These are phyloP conservation scores for Lipomyces anomalus DNA, from an alignment of 805 yeast genomes.

Conservation along the genomic window DNA sequence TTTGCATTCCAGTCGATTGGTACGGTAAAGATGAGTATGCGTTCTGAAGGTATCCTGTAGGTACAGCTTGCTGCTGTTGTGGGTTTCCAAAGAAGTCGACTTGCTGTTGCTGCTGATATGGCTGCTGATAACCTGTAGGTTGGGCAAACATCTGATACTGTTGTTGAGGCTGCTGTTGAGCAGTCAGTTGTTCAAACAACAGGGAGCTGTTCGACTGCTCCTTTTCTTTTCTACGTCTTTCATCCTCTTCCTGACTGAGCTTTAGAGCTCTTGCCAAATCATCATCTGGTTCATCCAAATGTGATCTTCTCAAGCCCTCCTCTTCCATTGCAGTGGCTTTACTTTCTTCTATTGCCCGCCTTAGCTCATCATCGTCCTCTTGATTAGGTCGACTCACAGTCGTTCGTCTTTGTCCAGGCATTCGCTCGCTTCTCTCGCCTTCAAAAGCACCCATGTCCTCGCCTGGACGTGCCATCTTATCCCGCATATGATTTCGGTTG, in stretches of 20 bases:
- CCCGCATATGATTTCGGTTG: conserved; percentile 30
- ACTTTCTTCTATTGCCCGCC: conserved; percentile 74
- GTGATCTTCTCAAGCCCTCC: conserved; percentile 43
- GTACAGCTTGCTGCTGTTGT: conserved; percentile 13
- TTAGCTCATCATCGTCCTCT: conserved; percentile 64
- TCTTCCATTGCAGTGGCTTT: conserved; percentile 78
- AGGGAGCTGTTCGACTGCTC: conserved; percentile 6
- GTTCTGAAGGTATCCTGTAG: conserved; percentile 22
- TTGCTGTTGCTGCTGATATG: conserved; percentile 10
- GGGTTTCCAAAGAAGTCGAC: conserved; percentile 5
- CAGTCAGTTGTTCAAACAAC: conserved; percentile 6
- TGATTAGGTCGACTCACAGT: conserved; percentile 4
- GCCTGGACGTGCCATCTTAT: conserved; percentile 11
- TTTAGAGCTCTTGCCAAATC: conserved; percentile 65
- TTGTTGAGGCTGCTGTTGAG: conserved; percentile 13
- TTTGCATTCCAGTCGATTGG: neutral
- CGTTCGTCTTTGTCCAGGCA: too few relatives aligned
- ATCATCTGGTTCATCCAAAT: conserved; percentile 44
- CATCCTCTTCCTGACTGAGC: conserved; percentile 65
- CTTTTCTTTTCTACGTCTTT: conserved; percentile 39
- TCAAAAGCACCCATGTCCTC: conserved; percentile 12
- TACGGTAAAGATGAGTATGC: conserved; percentile 10
- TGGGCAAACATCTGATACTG: conserved; percentile 8
- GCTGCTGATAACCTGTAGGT: conserved; percentile 24
- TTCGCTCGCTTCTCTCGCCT: conserved; percentile 1